phyloP scores from a whole-genome alignment of 2,329 filamentous ascomycete species.

The Penicillium aurantiogriseum region DNA sequence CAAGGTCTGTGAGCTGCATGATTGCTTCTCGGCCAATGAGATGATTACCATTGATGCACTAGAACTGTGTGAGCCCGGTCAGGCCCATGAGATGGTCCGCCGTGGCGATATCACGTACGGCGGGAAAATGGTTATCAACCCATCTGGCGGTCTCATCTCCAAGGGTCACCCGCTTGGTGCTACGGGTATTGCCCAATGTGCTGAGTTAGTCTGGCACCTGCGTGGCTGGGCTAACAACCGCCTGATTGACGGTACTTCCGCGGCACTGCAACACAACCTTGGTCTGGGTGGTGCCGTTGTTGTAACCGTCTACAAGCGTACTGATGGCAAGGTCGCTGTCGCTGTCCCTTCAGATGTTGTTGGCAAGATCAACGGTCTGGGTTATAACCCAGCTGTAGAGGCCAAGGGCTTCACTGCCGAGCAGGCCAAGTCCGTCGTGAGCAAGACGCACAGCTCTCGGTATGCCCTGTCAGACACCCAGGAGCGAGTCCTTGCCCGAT shows the following conservation, averaged over 20 bases:
- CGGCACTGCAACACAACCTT: constrained; percentile 86
- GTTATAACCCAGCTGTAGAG: constrained; percentile 88
- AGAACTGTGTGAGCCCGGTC: constrained; percentile 72
- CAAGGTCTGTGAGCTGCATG: constrained; percentile 87
- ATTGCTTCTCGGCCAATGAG: constrained; percentile 96
- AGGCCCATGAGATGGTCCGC: constrained; percentile 88
- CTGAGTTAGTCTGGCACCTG: constrained; percentile 92
- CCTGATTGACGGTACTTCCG: constrained; percentile 63
- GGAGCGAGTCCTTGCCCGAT: constrained; percentile 70
- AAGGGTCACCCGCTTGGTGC: constrained; percentile 95
- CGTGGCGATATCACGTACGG: constrained; percentile 89
- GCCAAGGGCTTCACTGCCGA: constrained; percentile 82
- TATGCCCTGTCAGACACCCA: constrained; percentile 78
- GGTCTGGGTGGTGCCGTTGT: constrained; percentile 89
- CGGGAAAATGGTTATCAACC: constrained; percentile 78
- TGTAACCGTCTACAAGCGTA: constrained; percentile 82
- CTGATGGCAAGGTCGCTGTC: constrained; percentile 67
- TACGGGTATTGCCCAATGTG: constrained; percentile 91
- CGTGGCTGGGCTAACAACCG: constrained; percentile 95
- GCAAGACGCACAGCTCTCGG: constrained; percentile 65
- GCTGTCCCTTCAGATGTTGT: constrained; percentile 63
- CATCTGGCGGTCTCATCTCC: constrained; percentile 88
- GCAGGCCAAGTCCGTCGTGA: constrained; percentile 67
- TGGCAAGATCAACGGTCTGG: constrained; percentile 65
- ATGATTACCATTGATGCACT: constrained; percentile 87